phyloP scores from a whole-genome alignment of 208 protist genomes.

The Leishmania guyanensis region DNA sequence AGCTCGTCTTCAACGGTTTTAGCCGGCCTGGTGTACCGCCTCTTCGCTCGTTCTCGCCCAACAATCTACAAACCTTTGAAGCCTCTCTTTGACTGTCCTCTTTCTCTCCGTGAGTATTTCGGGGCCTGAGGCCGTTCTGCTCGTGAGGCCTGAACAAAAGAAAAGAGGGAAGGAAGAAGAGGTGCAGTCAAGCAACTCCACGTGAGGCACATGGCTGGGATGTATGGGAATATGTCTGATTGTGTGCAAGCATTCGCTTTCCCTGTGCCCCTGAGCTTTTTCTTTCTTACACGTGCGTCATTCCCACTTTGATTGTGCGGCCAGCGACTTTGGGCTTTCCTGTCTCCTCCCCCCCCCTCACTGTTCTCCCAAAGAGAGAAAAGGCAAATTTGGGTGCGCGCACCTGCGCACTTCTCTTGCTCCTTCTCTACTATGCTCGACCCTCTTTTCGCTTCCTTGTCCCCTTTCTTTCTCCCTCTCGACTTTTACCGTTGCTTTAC shows the following conservation, averaged over 20 bases:
- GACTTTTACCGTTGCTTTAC: not conserved
- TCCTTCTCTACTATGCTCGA: not conserved
- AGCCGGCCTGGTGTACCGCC: not conserved
- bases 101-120: not conserved
- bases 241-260: not conserved
- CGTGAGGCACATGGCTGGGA: not conserved
- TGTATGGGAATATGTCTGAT: not conserved
- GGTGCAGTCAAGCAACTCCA: not conserved
- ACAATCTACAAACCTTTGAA: not conserved
- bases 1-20: not conserved
- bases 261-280: not conserved
- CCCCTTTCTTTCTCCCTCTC: not conserved
- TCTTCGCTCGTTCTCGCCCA: not conserved
- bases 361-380: too few relatives aligned
- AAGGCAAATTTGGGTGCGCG: not conserved
- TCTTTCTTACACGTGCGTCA: not conserved
- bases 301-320: not conserved
- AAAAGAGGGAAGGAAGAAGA: not conserved
- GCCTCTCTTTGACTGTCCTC: not conserved
- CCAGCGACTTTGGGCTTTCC: not conserved
- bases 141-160: not conserved
- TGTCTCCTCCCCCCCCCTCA: not conserved
- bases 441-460: not conserved
- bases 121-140: not conserved
- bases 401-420: not conserved